Base-by-base conservation (phyloP, 2,329 filamentous ascomycete genomes). In the Neofusicoccum parvum region DNA sequence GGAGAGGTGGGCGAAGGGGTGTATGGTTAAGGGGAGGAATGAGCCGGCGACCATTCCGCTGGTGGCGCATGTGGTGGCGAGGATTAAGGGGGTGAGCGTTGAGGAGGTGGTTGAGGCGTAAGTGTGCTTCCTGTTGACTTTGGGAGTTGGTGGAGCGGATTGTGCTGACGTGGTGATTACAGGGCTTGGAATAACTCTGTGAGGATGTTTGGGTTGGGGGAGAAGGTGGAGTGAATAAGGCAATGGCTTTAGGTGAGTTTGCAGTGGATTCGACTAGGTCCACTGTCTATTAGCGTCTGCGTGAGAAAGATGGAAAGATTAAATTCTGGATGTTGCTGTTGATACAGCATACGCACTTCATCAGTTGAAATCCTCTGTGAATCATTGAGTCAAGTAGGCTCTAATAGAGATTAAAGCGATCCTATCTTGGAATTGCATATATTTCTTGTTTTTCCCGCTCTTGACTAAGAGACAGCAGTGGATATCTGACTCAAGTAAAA, bases 11-110 rank as follows among this genome's bases (percentile, higher is more conserved):
- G 86, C 87, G 50, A 88, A 92, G 72, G 94, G 94, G 0, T 85
- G 85, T 46, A 94, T 97, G 91, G 87, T 99, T 62, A 99, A 98
- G 80, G 92, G 94, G 0, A 87, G 95, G 67, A 99, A 99, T 75
- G 95, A 99, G 79, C 92, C 94, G 10, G 94, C 90, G 71, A 90
- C 87, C 62, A 97, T 99, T 69, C 88, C 90, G 69, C 88, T 90
- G 62, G 91, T 99, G 14, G 95, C 92, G n/a, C 88, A 90, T 76
- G 92, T 94, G 60, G 89, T 99, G 69, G 94, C 95, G 1, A 88
- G 85, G 48, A 90, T 98, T 69, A 97, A 97, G 78, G 92, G 86
- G 0, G 82, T 97, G 3, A 79, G 84, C 3, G 85, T 96, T 0
- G 88, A 96, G 73, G 90, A 94, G 74, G 90, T 99, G 20, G 92